Percentiles rank a stretch among this genome's conserved stretches.
These are phyloP conservation scores for Eucalyptus caleyi DNA, from an alignment of 345 rosid genomes.

Conservation along the genomic window DNA sequence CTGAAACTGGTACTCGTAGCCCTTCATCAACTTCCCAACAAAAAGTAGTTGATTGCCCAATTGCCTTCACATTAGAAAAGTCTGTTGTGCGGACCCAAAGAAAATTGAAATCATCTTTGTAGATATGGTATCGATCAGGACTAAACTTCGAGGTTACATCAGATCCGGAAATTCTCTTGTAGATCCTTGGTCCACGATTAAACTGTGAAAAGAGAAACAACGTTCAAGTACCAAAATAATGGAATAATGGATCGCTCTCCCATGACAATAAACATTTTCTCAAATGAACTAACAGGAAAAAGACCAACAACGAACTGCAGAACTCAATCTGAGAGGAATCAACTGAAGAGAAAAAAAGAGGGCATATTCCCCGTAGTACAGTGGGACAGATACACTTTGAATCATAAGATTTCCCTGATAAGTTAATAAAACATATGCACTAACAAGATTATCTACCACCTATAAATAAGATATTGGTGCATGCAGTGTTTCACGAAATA, in stretches of 20 bases:
- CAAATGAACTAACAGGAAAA: not conserved
- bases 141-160: slow-evolving; percentile 36
- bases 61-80: slow-evolving; percentile 49
- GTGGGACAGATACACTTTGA: not conserved
- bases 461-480: not conserved
- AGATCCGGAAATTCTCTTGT: slow-evolving; percentile 52
- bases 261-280: not conserved
- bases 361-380: not conserved
- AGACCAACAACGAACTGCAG: not conserved
- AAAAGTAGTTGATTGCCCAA: slow-evolving; percentile 57
- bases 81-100: slow-evolving; percentile 82
- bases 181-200: slow-evolving; percentile 59
- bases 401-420: not conserved
- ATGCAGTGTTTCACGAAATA: not conserved
- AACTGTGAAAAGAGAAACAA: slow-evolving; percentile 30
- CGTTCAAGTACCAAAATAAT: not conserved
- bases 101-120: slow-evolving; percentile 81
- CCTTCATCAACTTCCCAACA: slow-evolving; percentile 43
- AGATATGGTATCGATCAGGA: slow-evolving; percentile 49
- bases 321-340: not conserved
- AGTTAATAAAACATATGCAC: not conserved
- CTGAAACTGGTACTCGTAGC: slow-evolving; percentile 13
- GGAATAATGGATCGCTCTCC: not conserved
- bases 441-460: not conserved
- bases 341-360: not conserved